These are phyloP conservation scores for Chimonanthus salicifolius DNA, from an alignment of 164 flowering plant genomes.

Conservation along the genomic window DNA sequence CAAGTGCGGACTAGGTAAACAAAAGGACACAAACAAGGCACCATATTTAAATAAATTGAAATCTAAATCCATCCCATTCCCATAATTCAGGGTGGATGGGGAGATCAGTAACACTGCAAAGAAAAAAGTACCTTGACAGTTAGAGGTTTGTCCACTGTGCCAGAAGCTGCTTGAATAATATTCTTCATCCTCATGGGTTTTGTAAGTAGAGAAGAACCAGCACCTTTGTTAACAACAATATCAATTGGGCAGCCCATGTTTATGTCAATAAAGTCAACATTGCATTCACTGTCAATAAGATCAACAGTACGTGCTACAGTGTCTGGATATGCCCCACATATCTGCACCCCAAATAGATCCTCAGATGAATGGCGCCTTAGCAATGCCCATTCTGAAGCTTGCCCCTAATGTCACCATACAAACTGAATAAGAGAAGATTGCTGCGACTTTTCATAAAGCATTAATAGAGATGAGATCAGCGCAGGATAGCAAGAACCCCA, in stretches of 20 bases:
- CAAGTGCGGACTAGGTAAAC: too few relatives aligned
- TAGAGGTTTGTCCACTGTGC: conserved; percentile 58
- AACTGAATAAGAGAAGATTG: conserved; percentile 3
- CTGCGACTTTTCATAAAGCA: neutral
- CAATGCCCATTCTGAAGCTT: conserved; percentile 98
- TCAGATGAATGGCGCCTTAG: conserved; percentile 88
- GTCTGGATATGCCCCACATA: conserved; percentile 95
- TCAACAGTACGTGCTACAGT: conserved; percentile 81
- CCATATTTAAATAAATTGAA: too few relatives aligned
- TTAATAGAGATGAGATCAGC: neutral
- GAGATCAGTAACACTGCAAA: neutral
- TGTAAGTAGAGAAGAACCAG: conserved; percentile 89
- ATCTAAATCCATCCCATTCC: too few relatives aligned
- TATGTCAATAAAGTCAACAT: conserved; percentile 91
- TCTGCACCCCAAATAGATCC: conserved; percentile 90
- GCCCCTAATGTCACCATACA: conserved; percentile 49
- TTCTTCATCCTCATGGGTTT: conserved; percentile 86
- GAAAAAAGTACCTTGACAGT: conserved; percentile 68
- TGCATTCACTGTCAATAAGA: conserved; percentile 75
- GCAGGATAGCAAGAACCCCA: neutral
- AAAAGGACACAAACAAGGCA: too few relatives aligned
- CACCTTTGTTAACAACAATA: conserved; percentile 90
- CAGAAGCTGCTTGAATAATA: conserved; percentile 65
- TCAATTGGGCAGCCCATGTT: conserved; percentile 99
- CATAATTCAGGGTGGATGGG: too few relatives aligned